Percentiles rank a stretch among this genome's conserved stretches.
phyloP scores from a whole-genome alignment of 164 flowering plant species.

The Chloranthus sessilifolius region DNA sequence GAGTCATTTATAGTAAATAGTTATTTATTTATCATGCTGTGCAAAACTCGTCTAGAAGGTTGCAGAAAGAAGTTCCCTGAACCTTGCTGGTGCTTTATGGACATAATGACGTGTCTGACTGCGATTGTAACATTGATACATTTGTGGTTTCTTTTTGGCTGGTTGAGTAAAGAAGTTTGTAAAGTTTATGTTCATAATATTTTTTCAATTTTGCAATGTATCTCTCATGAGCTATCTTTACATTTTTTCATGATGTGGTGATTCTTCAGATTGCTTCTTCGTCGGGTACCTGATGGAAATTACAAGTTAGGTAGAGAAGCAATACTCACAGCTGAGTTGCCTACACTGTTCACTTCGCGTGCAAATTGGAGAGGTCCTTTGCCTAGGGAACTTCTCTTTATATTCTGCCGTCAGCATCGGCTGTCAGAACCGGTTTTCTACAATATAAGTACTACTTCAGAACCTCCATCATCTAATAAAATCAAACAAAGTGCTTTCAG shows the following conservation, averaged over 20 bases:
- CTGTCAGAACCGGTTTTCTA: constrained; percentile 76
- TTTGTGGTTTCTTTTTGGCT: too few relatives aligned
- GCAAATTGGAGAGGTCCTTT: constrained; percentile 84
- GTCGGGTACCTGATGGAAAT: constrained; percentile 62
- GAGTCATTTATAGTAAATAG: too few relatives aligned
- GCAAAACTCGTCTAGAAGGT: too few relatives aligned
- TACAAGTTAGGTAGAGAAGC: constrained; percentile 89
- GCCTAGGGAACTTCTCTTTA: constrained; percentile 74
- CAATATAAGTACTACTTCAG: constrained; percentile 16
- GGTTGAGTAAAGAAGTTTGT: too few relatives aligned
- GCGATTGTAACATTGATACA: too few relatives aligned
- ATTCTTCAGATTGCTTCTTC: constrained; percentile 63
- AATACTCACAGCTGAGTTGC: constrained; percentile 70
- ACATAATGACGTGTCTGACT: too few relatives aligned
- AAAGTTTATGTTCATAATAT: too few relatives aligned
- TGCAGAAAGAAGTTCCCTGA: too few relatives aligned
- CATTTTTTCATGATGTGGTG: neutral
- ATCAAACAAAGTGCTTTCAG: constrained; percentile 27
- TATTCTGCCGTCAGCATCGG: constrained; percentile 77
- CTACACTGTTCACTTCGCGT: constrained; percentile 55
- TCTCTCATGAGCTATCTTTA: neutral
- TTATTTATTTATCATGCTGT: too few relatives aligned
- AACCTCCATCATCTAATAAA: constrained; percentile 20
- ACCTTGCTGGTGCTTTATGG: neutral
- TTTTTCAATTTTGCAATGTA: too few relatives aligned